phyloP scores from a whole-genome alignment of 179 eudicot species.

The Corrigiola litoralis region DNA sequence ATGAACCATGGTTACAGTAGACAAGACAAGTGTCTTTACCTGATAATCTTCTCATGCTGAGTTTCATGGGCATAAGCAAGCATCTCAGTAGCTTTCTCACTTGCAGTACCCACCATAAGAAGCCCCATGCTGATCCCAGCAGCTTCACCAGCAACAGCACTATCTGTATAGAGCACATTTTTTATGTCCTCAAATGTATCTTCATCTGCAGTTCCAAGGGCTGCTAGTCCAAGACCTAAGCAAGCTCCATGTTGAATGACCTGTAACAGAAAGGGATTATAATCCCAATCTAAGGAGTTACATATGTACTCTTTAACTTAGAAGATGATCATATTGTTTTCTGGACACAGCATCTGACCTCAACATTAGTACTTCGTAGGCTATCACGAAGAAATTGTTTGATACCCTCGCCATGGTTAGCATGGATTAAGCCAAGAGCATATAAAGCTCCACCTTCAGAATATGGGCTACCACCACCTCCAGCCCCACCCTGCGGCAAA shows the following conservation, averaged over 20 bases:
- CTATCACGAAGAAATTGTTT: conserved; percentile 93
- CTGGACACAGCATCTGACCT: conserved; percentile 49
- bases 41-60: conserved; percentile 95
- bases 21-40: conserved; percentile 38
- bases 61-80: conserved; percentile 97
- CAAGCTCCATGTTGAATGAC: conserved; percentile 99
- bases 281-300: neutral
- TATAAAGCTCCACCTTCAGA: conserved; percentile 98
- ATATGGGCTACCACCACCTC: conserved; percentile 97
- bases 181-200: conserved; percentile 84
- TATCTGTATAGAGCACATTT: conserved; percentile 80
- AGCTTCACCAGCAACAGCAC: conserved; percentile 99
- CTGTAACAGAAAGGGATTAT: conserved; percentile 37
- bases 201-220: conserved; percentile 96
- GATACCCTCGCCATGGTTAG: conserved; percentile 98
- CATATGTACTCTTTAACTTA: neutral
- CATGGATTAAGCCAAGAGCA: conserved; percentile 96
- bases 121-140: conserved; percentile 95
- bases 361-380: conserved; percentile 79
- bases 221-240: conserved; percentile 91
- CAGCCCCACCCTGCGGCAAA: conserved; percentile 88
- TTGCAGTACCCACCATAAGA: conserved; percentile 93
- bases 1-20: neutral
- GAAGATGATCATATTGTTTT: neutral
- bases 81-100: conserved; percentile 96